These are phyloP conservation scores for Dictyostelium brefeldianum DNA, from an alignment of 78 protist genomes.

Conservation along the genomic window DNA sequence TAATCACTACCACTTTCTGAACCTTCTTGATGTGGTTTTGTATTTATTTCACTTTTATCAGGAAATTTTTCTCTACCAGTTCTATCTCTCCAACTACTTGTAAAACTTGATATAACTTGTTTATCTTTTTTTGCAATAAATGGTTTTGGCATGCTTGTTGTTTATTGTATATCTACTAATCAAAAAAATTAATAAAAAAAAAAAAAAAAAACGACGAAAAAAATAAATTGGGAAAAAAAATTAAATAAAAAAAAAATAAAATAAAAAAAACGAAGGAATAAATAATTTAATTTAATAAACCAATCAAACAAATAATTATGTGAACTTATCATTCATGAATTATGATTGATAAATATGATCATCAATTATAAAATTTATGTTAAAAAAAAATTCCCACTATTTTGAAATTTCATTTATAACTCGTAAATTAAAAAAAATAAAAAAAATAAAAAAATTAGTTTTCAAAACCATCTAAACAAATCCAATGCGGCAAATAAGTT, in stretches of 20 bases:
- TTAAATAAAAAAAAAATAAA: not conserved
- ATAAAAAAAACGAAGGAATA: not conserved
- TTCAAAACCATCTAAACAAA: too few relatives aligned
- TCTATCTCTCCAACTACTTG: conserved; percentile 17
- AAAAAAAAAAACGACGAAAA: not conserved
- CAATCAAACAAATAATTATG: too few relatives aligned
- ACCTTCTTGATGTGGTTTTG: not conserved
- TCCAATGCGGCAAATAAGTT: too few relatives aligned
- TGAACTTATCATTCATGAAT: too few relatives aligned
- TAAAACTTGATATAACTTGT: conserved; percentile 9
- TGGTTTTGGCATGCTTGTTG: conserved; percentile 42
- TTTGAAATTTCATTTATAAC: too few relatives aligned
- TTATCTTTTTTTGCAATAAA: conserved; percentile 41
- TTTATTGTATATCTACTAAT: not conserved
- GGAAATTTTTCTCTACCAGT: conserved; percentile 13
- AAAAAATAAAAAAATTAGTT: too few relatives aligned
- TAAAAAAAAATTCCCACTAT: too few relatives aligned
- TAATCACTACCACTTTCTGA: not conserved
- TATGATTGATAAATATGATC: too few relatives aligned
- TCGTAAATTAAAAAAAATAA: too few relatives aligned
- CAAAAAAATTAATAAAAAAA: not conserved
- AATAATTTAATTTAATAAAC: too few relatives aligned
- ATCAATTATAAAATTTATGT: too few relatives aligned
- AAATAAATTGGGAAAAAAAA: not conserved
- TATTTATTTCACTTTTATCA: not conserved